Base-by-base conservation (phyloP, 2,329 filamentous ascomycete species). In the Neospermospora avenae region DNA sequence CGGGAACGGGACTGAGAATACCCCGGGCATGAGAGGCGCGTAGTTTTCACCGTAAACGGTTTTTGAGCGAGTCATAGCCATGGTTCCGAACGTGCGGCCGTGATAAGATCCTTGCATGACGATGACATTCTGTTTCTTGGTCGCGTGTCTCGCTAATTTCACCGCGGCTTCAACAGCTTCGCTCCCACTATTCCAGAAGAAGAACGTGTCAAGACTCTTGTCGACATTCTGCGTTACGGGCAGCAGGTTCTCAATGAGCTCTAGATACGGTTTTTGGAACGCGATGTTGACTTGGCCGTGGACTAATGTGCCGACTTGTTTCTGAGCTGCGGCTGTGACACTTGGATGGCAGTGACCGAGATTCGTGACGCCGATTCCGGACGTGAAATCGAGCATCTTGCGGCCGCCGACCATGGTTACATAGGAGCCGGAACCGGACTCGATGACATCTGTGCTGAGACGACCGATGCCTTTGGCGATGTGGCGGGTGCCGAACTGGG, bases 71-170 rank as follows among this genome's bases (percentile, higher is more conserved):
- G 61, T 65, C 61, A 61, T 61, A 2, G 63, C 63, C 39, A 80
- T 77, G 65, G 90, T 88, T 55, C 93, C 91, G 61, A 96, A 87
- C 58, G 93, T 97, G 68, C 93, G 84, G 65, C 93, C 93, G 78
- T 97, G 93, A 78, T 96, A 97, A 80, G 96, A 75, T 89, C 86
- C 79, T 95, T 96, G 83, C 96, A 96, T 6, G 90, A 91, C 92
- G 91, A 96, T 78, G 22, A 63, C 52, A 48, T 65, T 62, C 37
- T 61, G 57, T 39, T 62, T 63, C 41, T 60, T 62, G 2, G 63
- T 63, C 3, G 57, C 56, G 48, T 96, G 96, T 66, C 93, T 83
- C 62, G 92, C 92, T 74, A 97, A 85, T 81, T 96, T 96, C 78
- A 96, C 85, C 14, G 88, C 92, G 0, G 92, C 96, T 81, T 97